Evolutionary conservation across 352 stramenopile genomes (phyloP).

Genomic region (Pythium rishiriense): DNA sequence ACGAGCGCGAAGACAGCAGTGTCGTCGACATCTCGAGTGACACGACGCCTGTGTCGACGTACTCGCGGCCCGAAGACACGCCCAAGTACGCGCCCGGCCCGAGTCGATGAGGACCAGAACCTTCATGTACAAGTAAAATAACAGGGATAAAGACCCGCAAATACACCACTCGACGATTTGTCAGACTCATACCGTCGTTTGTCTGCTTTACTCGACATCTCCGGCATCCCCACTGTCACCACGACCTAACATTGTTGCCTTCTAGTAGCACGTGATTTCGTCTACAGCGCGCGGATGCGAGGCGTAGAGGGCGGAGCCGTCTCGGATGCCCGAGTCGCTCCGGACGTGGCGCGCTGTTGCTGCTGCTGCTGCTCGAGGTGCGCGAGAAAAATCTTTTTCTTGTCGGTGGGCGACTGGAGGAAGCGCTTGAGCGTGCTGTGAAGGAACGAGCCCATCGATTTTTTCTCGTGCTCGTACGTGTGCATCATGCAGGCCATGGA

Average conservation of each 20-base stretch:
- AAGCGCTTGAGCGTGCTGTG: constrained; percentile 77
- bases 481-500: constrained; percentile 87
- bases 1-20: constrained; percentile 11
- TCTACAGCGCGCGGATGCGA: neutral
- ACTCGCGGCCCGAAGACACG: constrained; percentile 19
- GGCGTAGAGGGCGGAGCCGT: neutral
- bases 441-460: constrained; percentile 64
- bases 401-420: constrained; percentile 67
- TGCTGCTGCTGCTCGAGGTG: constrained; percentile 25
- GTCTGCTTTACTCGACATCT: too few species aligned
- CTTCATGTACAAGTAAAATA: neutral
- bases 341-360: neutral
- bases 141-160: neutral
- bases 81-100: constrained; percentile 9
- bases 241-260: too few species aligned
- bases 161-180: neutral
- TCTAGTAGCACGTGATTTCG: too few species aligned
- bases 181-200: too few species aligned
- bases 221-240: too few species aligned
- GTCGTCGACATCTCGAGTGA: constrained; percentile 19
- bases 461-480: constrained; percentile 80
- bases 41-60: constrained; percentile 23
- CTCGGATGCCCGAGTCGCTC: neutral
- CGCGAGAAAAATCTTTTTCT: constrained; percentile 62
- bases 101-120: neutral